Base-by-base conservation (phyloP, 768 basidiomycete species). In the Mycena sanguinolenta region DNA sequence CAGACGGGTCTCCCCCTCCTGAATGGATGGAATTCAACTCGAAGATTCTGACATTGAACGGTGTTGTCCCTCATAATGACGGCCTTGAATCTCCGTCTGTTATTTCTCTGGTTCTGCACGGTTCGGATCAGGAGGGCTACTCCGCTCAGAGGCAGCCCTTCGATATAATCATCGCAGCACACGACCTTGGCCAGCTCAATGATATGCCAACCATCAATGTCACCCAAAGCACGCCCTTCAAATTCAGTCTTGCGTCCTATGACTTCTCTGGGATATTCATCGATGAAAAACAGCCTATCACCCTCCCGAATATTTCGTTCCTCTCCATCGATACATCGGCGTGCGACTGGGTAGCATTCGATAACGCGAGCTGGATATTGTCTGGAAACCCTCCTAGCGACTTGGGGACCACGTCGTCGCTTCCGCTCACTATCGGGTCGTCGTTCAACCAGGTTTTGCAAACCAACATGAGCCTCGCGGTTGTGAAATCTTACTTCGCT, bases 401-500 rank as follows among this genome's bases (percentile, higher is more conserved):
- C 62, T 78, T 70, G 63, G 82, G 77, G 34, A 67, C 75, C 36
- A 78, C 52, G 46, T 80, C 81, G 25, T 70, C 77, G 4, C 82
- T 95, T n/a, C 88, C 91, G 14, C 87, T 93, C 34, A 87, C 81
- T 30, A 76, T 98, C 46, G 86, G 80, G 25, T 87, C 93, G 2
- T 78, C 83, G 21, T 90, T 92, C 79, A 91, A 93, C 75, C 92
- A 95, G 78, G 86, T 88, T 0, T 73, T 95, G 67, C 79, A 84
- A 23, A 90, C 91, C 23, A 90, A 85, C 71, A 83, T 97, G 38
- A 83, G 88, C 2, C 75, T 98, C 70, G 87, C 87, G 30, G 78
- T 94, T 25, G 89, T 92, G 12, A 86, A 91, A 4, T 92, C 95
- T 4, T 93, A 89, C 78, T 97, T 98, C 82, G 82, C 86, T 14